These are phyloP conservation scores for Golubevia pallescens DNA, from an alignment of 1,284 basidiomycete species.

Conservation along the genomic window DNA sequence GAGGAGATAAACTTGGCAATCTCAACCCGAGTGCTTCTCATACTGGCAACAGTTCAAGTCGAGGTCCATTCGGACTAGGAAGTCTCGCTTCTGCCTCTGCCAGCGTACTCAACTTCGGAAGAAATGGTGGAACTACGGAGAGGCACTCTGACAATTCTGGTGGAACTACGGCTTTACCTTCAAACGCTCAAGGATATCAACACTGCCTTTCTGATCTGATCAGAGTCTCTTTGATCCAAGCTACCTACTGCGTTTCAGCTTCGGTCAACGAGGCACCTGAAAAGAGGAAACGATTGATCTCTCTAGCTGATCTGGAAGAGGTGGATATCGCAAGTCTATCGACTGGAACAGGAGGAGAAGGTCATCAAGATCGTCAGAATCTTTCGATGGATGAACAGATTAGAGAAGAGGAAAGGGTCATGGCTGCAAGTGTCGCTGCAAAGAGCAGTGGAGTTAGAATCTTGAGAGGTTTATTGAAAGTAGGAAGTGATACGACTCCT, in stretches of 20 bases:
- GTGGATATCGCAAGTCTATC: slow-evolving; percentile 30
- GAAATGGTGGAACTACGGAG: background rate
- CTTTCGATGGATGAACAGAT: slow-evolving; percentile 22
- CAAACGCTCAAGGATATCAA: slow-evolving; percentile 15
- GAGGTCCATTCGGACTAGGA: background rate
- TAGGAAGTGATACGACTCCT: slow-evolving; percentile 35
- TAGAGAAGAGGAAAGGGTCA: slow-evolving; percentile 24
- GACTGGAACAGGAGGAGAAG: slow-evolving; percentile 5
- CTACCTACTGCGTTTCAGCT: slow-evolving; percentile 40
- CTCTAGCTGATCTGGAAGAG: slow-evolving; percentile 49
- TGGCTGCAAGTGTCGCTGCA: slow-evolving; percentile 18
- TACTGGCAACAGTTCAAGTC: background rate
- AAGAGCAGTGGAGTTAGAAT: slow-evolving; percentile 34
- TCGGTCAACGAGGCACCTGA: slow-evolving; percentile 44
- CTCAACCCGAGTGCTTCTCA: background rate
- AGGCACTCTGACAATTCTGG: background rate
- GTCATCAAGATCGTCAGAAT: slow-evolving; percentile 17
- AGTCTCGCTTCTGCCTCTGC: background rate
- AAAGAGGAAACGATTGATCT: slow-evolving; percentile 34
- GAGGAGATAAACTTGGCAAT: background rate
- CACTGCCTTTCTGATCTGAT: slow-evolving; percentile 41
- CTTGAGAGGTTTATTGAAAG: slow-evolving; percentile 34
- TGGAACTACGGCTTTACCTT: slow-evolving; percentile 1
- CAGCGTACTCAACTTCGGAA: background rate
- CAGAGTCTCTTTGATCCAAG: slow-evolving; percentile 46